These are phyloP conservation scores for Xylariaceae sp. DNA, from an alignment of 2,329 filamentous ascomycete genomes.

Conservation along the genomic window DNA sequence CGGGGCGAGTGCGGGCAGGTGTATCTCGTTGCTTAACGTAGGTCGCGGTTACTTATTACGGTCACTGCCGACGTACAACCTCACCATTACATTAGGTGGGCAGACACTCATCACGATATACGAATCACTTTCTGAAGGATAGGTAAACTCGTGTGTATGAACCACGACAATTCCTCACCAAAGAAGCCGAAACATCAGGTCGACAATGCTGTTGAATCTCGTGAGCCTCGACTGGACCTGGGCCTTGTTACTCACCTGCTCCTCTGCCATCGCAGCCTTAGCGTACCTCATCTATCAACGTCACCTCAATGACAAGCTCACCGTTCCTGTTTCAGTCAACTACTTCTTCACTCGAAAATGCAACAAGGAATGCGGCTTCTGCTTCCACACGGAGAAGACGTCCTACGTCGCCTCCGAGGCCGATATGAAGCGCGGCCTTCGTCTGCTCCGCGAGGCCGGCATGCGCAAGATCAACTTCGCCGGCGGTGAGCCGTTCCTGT, in stretches of 20 bases:
- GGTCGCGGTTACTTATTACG: no score
- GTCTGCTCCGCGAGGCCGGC: constrained; percentile 42
- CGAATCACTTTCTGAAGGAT: no score
- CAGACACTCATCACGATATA: no score
- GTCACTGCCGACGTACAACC: no score
- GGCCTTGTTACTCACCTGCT: not conserved
- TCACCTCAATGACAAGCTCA: not conserved
- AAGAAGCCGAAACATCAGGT: no score
- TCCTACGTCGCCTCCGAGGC: constrained; percentile 37
- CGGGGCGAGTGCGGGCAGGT: no score
- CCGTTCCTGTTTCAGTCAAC: constrained; percentile 37
- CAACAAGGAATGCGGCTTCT: constrained; percentile 48
- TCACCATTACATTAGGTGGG: no score
- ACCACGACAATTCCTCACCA: not conserved
- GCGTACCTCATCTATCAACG: constrained; percentile 2
- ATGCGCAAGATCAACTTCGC: constrained; percentile 55
- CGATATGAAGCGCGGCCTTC: constrained; percentile 40
- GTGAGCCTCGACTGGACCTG: constrained; percentile 1
- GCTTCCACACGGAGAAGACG: constrained; percentile 51
- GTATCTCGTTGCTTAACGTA: no score
- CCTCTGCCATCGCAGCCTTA: constrained; percentile 1
- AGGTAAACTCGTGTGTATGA: no score
- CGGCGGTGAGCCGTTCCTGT: constrained; percentile 51
- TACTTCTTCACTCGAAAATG: constrained; percentile 43
- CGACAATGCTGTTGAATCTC: constrained; percentile 9